Base-by-base conservation (phyloP, 2,329 filamentous ascomycete genomes). In the Aspergillus texensis region DNA sequence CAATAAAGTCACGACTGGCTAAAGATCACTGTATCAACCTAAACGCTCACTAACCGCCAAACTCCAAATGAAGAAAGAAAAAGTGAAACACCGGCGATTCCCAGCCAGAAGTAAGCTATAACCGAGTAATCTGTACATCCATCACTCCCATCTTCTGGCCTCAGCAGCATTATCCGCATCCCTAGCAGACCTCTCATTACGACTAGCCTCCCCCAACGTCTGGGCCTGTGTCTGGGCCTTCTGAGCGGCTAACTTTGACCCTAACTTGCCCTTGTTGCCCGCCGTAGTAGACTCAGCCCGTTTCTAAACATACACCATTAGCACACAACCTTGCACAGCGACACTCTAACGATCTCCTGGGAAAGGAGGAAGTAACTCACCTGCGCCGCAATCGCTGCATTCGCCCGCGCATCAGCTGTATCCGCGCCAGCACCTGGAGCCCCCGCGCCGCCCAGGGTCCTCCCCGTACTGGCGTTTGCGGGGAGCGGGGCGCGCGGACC, bases 371-470 rank as follows among this genome's bases (percentile, higher is more conserved):
- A n/a, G 1, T 34, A 36, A 81, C 88, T 75, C 77, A 96, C 93
- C 89, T 96, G 91, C 64, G 94, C 94, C 58, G 93, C 94, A 68
- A 88, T 86, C 0, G 92, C 93, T 4, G 94, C 94, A 64, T 88
- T 91, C 61, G 83, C 84, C 63, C 89, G 85, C 39, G 92, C 89
- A 74, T 94, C 89, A n/a, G 26, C 63, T 54, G 21, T 67, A 58
- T 60, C 68, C 57, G 58, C 48, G 21, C 46, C 64, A 12, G 55
- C 36, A 8, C 56, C 57, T 21, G 61, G 21, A 21, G 55, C 48
- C 6, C 45, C 50, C 58, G 57, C 55, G 9, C 63, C 46, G 19
- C 46, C 52, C 9, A 95, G 78, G 3, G 89, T 90, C 65, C 91
- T 84, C 10, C 80, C 80, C 83, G 86, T 63, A 82, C 67, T 65